Conservation (phyloP, 139 green algal genomes). For the Mychonastes homosphaera region DNA sequence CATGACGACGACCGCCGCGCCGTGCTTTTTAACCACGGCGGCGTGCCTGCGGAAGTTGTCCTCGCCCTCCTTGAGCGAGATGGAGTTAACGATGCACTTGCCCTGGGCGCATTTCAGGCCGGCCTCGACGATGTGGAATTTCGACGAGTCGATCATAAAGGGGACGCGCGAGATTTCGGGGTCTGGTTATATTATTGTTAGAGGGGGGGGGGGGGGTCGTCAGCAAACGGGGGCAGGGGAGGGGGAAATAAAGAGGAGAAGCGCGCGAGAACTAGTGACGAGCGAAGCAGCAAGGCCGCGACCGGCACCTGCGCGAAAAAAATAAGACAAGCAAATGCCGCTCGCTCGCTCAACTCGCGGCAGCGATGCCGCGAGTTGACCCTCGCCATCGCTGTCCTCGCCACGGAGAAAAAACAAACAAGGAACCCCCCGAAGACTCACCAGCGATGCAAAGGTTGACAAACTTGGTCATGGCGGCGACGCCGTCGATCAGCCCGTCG, state of each 20-base stretch:
- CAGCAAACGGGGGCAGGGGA: neutral
- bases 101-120: conserved; percentile 94
- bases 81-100: conserved; percentile 98
- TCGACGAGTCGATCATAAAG: conserved; percentile 98
- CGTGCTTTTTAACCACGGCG: conserved; percentile 69
- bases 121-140: conserved; percentile 95
- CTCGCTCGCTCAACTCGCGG: neutral
- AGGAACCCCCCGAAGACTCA: conserved; percentile 72
- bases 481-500: conserved; percentile 91
- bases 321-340: too few relatives aligned
- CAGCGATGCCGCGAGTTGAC: conserved; percentile 37
- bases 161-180: conserved; percentile 87
- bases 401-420: conserved; percentile 65
- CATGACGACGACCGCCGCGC: conserved; percentile 95
- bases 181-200: too few relatives aligned
- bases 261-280: neutral
- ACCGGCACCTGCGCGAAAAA: too few relatives aligned
- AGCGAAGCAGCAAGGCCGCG: too few relatives aligned
- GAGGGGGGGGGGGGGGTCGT: too few relatives aligned
- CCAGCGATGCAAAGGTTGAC: conserved; percentile 81
- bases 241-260: neutral
- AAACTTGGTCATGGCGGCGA: conserved; percentile 89
- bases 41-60: conserved; percentile 81
- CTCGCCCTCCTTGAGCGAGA: conserved; percentile 96
- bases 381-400: conserved; percentile 70